These are phyloP conservation scores for Tetrapisispora taiwanensis DNA, from an alignment of 805 yeast genomes.

Conservation along the genomic window DNA sequence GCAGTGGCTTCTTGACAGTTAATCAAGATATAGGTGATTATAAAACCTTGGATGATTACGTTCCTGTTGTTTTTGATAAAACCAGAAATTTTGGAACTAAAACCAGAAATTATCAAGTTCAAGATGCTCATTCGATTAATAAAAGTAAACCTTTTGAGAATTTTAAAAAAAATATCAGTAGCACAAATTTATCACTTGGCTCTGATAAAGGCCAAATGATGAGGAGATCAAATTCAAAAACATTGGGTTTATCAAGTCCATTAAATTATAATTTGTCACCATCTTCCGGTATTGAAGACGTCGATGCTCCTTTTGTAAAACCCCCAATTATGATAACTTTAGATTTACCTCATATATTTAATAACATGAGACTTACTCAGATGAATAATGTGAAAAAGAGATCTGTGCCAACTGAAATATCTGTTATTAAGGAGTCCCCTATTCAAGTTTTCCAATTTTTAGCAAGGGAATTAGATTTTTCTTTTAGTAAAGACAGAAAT, in stretches of 20 bases:
- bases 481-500: conserved; percentile 15
- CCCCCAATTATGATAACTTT: conserved; percentile 22
- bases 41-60: conserved; percentile 6
- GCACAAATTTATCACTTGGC: conserved; percentile 9
- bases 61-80: conserved; percentile 6
- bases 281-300: conserved; percentile 6
- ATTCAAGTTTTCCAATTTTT: conserved; percentile 26
- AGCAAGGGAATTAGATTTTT: conserved; percentile 26
- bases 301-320: conserved; percentile 4
- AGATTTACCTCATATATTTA: conserved; percentile 24
- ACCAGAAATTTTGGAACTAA: conserved; percentile 5
- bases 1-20: conserved; percentile 25
- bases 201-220: conserved; percentile 8
- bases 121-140: neutral
- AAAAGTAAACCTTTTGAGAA: conserved; percentile 1
- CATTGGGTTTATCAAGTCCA: neutral
- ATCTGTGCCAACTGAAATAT: conserved; percentile 6
- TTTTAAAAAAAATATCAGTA: conserved; percentile 14
- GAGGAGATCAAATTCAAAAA: conserved; percentile 6
- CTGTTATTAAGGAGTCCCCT: conserved; percentile 22
- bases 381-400: conserved; percentile 7
- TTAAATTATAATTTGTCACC: conserved; percentile 4
- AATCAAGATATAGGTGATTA: conserved; percentile 23
- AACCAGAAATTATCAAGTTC: neutral
- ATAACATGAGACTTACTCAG: conserved; percentile 19